Percentiles rank a stretch among this genome's conserved stretches.
Evolutionary conservation across 2,329 filamentous ascomycete species (phyloP).

Genomic region (Claviceps capensis): DNA sequence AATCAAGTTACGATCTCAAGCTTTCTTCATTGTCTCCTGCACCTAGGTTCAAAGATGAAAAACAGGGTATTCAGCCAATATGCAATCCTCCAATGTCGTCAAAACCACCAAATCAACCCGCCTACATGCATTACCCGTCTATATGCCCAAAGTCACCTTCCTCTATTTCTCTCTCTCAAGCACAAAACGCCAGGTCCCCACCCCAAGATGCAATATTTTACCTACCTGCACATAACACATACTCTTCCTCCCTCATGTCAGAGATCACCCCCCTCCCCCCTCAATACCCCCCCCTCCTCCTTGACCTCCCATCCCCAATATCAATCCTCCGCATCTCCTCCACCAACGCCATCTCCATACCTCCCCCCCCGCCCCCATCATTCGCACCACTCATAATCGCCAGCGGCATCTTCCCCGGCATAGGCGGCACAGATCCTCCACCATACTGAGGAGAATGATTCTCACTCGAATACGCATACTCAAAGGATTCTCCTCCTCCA

Average conservation of each 20-base stretch:
- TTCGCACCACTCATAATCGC: constrained; percentile 30
- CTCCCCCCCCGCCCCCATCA: constrained; percentile 25
- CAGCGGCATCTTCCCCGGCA: constrained; percentile 59
- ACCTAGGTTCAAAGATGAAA: too few relatives aligned
- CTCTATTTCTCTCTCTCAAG: too few relatives aligned
- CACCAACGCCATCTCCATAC: constrained; percentile 44
- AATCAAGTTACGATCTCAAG: too few relatives aligned
- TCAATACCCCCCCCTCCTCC: constrained; percentile 34
- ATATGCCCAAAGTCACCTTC: not conserved
- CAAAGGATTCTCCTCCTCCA: constrained; percentile 25
- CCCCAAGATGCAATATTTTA: not conserved
- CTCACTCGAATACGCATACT: constrained; percentile 34
- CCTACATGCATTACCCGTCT: not conserved
- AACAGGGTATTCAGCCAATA: too few relatives aligned
- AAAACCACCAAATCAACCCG: too few relatives aligned
- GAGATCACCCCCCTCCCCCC: not conserved
- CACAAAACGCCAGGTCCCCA: not conserved
- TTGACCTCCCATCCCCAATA: constrained; percentile 45
- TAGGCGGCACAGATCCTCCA: constrained; percentile 32
- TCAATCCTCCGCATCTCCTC: constrained; percentile 59
- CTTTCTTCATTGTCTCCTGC: too few relatives aligned
- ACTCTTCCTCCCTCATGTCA: not conserved
- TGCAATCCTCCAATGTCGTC: too few relatives aligned
- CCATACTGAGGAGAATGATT: constrained; percentile 32
- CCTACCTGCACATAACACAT: too few relatives aligned